phyloP scores from a whole-genome alignment of 2,329 filamentous ascomycete genomes.

The Diaporthe longicolla region DNA sequence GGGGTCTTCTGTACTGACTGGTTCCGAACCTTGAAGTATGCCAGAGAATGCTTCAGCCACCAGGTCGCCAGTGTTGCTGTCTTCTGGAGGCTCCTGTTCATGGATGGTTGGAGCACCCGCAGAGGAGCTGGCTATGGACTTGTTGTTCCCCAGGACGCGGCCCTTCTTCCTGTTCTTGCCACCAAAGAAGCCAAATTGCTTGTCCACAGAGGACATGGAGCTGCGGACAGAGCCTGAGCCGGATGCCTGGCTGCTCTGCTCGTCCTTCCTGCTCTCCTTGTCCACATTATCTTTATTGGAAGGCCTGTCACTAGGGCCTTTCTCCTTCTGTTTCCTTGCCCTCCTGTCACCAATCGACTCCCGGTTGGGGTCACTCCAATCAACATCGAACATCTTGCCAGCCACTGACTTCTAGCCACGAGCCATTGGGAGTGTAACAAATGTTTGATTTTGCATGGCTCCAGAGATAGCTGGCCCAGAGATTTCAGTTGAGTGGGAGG shows the following conservation, averaged over 20 bases:
- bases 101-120: conserved; percentile 40
- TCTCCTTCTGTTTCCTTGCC: conserved; percentile 62
- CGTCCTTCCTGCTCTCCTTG: conserved; percentile 47
- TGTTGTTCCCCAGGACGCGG: conserved; percentile 45
- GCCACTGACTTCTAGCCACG: conserved; percentile 32
- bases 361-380: conserved; percentile 69
- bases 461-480: neutral
- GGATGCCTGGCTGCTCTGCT: conserved; percentile 45
- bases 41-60: neutral
- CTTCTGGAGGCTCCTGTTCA: conserved; percentile 21
- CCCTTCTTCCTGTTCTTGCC: conserved; percentile 56
- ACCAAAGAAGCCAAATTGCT: conserved; percentile 61
- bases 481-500: neutral
- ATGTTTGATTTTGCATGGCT: neutral
- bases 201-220: conserved; percentile 57
- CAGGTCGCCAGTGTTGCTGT: neutral
- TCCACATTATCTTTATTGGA: conserved; percentile 40
- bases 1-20: neutral
- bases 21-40: neutral
- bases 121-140: conserved; percentile 42
- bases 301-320: conserved; percentile 49
- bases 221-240: conserved; percentile 60
- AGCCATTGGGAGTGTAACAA: conserved; percentile 15
- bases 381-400: conserved; percentile 68
- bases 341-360: conserved; percentile 68